Percentiles rank a stretch among this genome's conserved stretches.
phyloP scores from a whole-genome alignment of 257 asterid genomes.

The Nicotiana obtusifolia region DNA sequence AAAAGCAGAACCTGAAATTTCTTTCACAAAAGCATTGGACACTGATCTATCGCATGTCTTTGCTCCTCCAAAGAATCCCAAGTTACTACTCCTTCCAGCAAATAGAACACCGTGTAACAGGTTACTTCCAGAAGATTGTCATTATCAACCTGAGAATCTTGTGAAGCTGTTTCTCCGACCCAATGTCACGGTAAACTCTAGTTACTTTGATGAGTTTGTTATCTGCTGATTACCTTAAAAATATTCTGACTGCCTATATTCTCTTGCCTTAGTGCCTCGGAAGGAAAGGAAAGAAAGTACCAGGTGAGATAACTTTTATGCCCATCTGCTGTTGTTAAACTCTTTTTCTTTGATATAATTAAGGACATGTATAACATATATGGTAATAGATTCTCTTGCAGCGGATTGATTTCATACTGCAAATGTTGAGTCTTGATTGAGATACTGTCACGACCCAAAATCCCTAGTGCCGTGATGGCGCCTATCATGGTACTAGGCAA shows the following conservation, averaged over 20 bases:
- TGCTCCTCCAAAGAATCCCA: conserved; percentile 87
- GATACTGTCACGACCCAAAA: no score
- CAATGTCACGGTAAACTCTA: conserved; percentile 56
- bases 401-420: neutral
- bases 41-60: conserved; percentile 50
- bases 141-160: conserved; percentile 93
- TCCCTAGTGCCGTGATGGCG: no score
- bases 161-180: conserved; percentile 89
- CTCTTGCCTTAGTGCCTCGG: conserved; percentile 73
- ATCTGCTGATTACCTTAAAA: neutral
- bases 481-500: no score
- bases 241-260: conserved; percentile 14
- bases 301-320: conserved; percentile 37
- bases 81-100: conserved; percentile 64
- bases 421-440: neutral
- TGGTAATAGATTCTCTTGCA: neutral
- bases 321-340: neutral
- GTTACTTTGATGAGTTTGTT: neutral
- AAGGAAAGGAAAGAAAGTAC: conserved; percentile 49
- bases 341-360: neutral
- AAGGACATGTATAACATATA: neutral
- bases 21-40: conserved; percentile 51
- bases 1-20: conserved; percentile 60
- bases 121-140: conserved; percentile 95
- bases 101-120: conserved; percentile 61